Base-by-base conservation (phyloP, 805 yeast species). In the Hanseniaspora clermontiae region DNA sequence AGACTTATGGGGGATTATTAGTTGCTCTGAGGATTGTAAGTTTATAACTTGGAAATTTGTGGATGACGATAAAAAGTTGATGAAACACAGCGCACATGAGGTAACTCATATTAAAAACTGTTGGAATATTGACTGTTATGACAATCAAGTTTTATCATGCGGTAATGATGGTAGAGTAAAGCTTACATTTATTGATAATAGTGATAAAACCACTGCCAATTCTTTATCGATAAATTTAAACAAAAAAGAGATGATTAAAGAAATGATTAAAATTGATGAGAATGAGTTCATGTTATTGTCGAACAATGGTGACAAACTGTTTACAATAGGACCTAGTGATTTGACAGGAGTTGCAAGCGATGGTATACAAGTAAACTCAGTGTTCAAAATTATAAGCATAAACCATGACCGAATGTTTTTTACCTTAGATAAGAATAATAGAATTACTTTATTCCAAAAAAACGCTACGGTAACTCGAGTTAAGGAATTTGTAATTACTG, bases 111-210 rank as follows among this genome's bases (percentile, higher is more conserved):
- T 95, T 3, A 84, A 93, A 66, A 91, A 87, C 64, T 78, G 85
- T 1, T 93, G 97, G 98, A 80, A 87, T 27, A 78, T 84, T 2
- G 86, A 81, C 61, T 74, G 80, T 0, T 74, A 76, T 46, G 74
- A 72, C 36, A 62, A 65, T 0, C 64, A 70, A 20, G 66, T 72
- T 51, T 61, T 83, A 2, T 86, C 96, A 12, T 93, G 96, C 43
- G 98, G 98, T 39, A 95, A 95, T 42, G 98, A 93, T 69, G 97
- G 97, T 0, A 78, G 85, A 61, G 68, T 90, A 1, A 76, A 85
- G 60, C 61, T 85, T 5, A 80, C 82, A 64, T 84, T 84, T 61
- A 66, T 84, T 29, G 62, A 61, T 31, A 51, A 60, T 17, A 67
- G 63, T 2, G 65, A 46, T 10, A 34, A 32, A 11, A 8, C n/a